Base-by-base conservation (phyloP, 106 monocot genomes). In the Acorus calamus region DNA sequence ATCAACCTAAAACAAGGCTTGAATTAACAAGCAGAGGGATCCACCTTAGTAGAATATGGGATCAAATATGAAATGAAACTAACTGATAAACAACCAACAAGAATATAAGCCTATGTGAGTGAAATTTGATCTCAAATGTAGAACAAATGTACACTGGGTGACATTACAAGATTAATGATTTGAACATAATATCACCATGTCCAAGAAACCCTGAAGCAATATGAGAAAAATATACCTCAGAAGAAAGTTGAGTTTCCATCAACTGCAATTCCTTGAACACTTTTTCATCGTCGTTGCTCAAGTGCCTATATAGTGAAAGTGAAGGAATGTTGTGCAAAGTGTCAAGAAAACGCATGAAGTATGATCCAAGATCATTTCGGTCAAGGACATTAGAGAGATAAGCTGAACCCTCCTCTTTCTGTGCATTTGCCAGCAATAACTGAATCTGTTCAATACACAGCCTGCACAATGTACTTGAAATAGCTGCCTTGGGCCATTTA, bases 271-370 rank as follows among this genome's bases (percentile, higher is more conserved):
- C 83, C 61, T 83, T 92, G 69, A 98, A 98, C 64, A 85, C 79
- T 55, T 75, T 81, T 14, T 88, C 74, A 73, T 98, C 96, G 45
- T 98, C 85, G 46, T 68, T 65, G 50, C 72, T 91, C 12, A 98
- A 63, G 44, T 71, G 59, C 71, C 88, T 72, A 63, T 71, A 98
- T 8, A 98, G 76, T 55, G 96, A 85, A 64, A 98, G 85, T 11
- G 96, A 98, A 52, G 96, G 96, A 64, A 98, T 92, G 65, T 72
- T 83, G 68, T 80, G 85, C 12, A 92, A 50, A 28, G 85, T 88
- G 51, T 79, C 81, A 3, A 92, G 72, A 60, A 98, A 79, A 79
- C 83, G 71, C 56, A 83, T 79, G 57, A 98, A 92, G 63, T 80
- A 88, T 49, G 78, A 92, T 10, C 84, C 88, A 61, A 98, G 78